Conservation (phyloP, 768 basidiomycete genomes). For the Kwoniella dejecticola region DNA sequence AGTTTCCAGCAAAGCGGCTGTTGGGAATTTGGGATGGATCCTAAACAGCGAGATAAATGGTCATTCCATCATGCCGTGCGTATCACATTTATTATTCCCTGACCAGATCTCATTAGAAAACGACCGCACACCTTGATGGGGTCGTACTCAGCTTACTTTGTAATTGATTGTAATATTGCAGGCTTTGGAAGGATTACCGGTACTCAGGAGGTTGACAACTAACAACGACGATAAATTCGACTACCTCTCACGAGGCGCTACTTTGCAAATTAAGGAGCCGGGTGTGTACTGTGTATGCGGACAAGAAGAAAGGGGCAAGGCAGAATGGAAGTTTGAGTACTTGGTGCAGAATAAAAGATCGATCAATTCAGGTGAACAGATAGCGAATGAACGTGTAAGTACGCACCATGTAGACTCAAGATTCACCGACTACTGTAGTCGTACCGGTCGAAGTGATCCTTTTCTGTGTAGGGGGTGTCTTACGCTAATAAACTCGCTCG, state of each 20-base stretch:
- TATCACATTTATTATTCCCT: slow-evolving; percentile 51
- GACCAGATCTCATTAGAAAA: too few relatives aligned
- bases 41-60: slow-evolving; percentile 61
- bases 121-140: not conserved
- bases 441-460: too few relatives aligned
- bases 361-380: slow-evolving; percentile 58
- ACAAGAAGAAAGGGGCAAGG: slow-evolving; percentile 61
- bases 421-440: too few relatives aligned
- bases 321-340: slow-evolving; percentile 80
- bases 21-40: slow-evolving; percentile 68
- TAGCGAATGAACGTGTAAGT: slow-evolving; percentile 68
- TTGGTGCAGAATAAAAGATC: slow-evolving; percentile 66
- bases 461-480: too few relatives aligned
- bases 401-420: too few relatives aligned
- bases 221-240: slow-evolving; percentile 71
- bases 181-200: slow-evolving; percentile 60
- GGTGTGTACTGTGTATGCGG: slow-evolving; percentile 77
- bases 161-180: slow-evolving; percentile 10
- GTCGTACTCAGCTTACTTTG: not conserved
- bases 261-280: slow-evolving; percentile 67
- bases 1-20: slow-evolving; percentile 56
- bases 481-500: too few relatives aligned
- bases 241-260: slow-evolving; percentile 74
- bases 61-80: slow-evolving; percentile 71
- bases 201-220: slow-evolving; percentile 69